Percentiles rank a stretch among this genome's conserved stretches.
phyloP scores from a whole-genome alignment of 306 rosid species.

The Luffa aegyptiaca region DNA sequence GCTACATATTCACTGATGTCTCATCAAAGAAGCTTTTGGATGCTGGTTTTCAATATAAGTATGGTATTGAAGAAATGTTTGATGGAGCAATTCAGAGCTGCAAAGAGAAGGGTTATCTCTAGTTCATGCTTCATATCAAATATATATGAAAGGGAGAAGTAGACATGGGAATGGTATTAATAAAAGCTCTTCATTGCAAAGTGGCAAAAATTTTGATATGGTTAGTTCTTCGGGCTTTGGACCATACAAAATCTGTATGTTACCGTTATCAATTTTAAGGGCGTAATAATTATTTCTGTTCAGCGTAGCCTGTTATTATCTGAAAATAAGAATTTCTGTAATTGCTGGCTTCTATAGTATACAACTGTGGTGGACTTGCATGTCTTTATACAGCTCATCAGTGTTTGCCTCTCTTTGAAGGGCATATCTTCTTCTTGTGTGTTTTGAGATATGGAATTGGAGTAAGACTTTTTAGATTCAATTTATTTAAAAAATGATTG shows the following conservation, averaged over 20 bases:
- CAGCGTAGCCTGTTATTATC: neutral
- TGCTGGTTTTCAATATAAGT: conserved; percentile 34
- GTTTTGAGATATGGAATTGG: neutral
- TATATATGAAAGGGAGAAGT: neutral
- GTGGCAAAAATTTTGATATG: neutral
- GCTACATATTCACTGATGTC: conserved; percentile 3
- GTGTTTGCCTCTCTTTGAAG: neutral
- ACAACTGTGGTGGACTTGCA: neutral
- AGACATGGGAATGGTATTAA: neutral
- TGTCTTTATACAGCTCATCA: neutral
- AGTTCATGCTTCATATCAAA: neutral
- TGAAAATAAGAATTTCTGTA: neutral
- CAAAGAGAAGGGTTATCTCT: conserved; percentile 31
- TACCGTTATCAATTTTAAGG: neutral
- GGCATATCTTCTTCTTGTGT: neutral
- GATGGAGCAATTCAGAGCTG: conserved; percentile 34
- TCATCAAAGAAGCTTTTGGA: conserved; percentile 41
- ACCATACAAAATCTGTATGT: neutral
- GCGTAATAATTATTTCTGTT: neutral
- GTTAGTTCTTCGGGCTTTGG: neutral
- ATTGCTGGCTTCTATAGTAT: neutral
- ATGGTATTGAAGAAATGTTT: conserved; percentile 35
- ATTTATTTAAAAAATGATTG: neutral
- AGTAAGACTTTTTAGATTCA: neutral
- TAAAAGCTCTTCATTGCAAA: neutral